Base-by-base conservation (phyloP, 495 filamentous ascomycete species). In the Bombardia bombarda region DNA sequence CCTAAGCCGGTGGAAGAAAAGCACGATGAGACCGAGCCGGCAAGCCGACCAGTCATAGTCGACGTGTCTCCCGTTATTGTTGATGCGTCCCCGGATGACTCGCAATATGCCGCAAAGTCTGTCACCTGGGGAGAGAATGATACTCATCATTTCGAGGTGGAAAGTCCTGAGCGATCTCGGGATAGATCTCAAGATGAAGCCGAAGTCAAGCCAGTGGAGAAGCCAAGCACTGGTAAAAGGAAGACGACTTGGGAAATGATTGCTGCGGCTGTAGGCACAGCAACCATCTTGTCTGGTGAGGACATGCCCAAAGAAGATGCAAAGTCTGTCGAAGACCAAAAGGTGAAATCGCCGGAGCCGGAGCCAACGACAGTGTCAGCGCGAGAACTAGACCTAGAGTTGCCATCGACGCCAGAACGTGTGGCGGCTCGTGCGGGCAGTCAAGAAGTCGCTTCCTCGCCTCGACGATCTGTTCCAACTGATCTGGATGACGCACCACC, bases 41-140 rank as follows among this genome's bases (percentile, higher is more conserved):
- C 34, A 13, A 7, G 7, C 7, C 17, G 9, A 10, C 13, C 34
- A 1, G 34, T 17, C 3, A 30, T 44, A 3, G 28, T n/a, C n/a
- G n/a, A n/a, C n/a, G n/a, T n/a, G n/a, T n/a, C n/a, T n/a, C n/a
- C n/a, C n/a, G n/a, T 35, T 22, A 40, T 28, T 1, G 46, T 36
- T 13, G 35, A 30, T 10, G 41, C 46, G 21, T 30, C 67, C 32
- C 22, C 53, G 31, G 38, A 20, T 2, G 24, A 38, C 8, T 23
- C 43, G 31, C 43, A 9, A 25, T 23, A 13, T 28, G 22, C 16
- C 7, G 24, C 24, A 12, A 75, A 75, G 23, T 74, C 51, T 38
- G 68, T 81, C 7, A 78, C 69, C 8, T 82, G 78, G 78, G 77
- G 77, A 23, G 65, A 78, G 31, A 77, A 77, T 46, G 63, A 77